Evolutionary conservation across 306 rosid genomes (phyloP).

Genomic region (Glycine tomentella): DNA sequence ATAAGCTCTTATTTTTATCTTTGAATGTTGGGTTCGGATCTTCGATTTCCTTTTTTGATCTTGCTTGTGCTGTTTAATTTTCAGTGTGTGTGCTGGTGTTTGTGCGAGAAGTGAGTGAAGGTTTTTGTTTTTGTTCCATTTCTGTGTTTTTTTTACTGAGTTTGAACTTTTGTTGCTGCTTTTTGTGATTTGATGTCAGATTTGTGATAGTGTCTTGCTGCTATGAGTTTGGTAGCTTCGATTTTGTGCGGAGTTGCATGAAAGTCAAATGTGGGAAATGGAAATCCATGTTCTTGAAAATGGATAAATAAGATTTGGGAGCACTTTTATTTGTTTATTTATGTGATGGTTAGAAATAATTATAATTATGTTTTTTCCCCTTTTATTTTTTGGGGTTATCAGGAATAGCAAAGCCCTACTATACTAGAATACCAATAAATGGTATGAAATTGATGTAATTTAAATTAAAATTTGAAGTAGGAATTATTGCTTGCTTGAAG

Average conservation of each 20-base stretch:
- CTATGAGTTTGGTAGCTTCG: neutral
- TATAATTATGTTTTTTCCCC: neutral
- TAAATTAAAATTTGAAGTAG: conserved; percentile 6
- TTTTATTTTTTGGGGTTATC: neutral
- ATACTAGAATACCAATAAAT: neutral
- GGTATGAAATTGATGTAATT: conserved; percentile 9
- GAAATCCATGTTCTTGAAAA: neutral
- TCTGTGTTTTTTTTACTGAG: neutral
- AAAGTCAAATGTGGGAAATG: neutral
- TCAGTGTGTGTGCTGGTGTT: conserved; percentile 20
- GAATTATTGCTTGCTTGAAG: too few species aligned
- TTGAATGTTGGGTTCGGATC: conserved; percentile 49
- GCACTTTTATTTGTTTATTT: neutral
- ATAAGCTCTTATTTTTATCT: neutral
- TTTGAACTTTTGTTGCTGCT: conserved; percentile 8
- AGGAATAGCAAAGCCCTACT: neutral
- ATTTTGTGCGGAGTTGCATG: conserved; percentile 1
- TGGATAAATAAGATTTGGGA: neutral
- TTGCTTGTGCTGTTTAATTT: conserved; percentile 38
- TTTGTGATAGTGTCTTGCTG: neutral
- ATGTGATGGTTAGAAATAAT: neutral
- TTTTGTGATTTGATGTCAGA: conserved; percentile 23
- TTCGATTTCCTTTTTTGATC: conserved; percentile 5
- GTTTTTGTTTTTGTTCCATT: conserved; percentile 10
- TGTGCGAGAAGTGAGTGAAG: neutral